Evolutionary conservation across 768 basidiomycete species (phyloP).

Genomic region (Mycena epipterygia): DNA sequence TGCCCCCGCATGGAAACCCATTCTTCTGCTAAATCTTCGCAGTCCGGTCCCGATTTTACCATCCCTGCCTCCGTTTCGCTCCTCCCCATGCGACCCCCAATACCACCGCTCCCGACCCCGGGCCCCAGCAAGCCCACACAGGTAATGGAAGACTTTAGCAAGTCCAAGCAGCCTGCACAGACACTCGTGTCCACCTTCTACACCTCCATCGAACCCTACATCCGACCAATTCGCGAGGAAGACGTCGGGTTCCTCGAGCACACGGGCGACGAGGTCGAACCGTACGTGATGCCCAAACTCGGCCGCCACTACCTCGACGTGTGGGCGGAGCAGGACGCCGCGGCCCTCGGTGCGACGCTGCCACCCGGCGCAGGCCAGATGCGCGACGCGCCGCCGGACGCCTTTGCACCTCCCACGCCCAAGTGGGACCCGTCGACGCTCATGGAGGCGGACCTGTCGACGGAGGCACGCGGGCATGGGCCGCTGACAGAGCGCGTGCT

Average conservation of each 20-base stretch:
- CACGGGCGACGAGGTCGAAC: slow-evolving; percentile 91
- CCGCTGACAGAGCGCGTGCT: slow-evolving; percentile 89
- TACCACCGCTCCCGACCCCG: slow-evolving; percentile 74
- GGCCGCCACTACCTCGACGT: slow-evolving; percentile 90
- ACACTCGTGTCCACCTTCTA: slow-evolving; percentile 84
- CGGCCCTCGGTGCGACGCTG: slow-evolving; percentile 54
- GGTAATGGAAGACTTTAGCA: slow-evolving; percentile 92
- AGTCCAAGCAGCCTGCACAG: slow-evolving; percentile 83
- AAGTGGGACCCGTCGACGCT: slow-evolving; percentile 91
- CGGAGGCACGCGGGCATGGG: slow-evolving; percentile 87
- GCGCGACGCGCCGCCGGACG: slow-evolving; percentile 52
- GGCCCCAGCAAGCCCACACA: slow-evolving; percentile 88
- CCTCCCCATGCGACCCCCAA: slow-evolving; percentile 72
- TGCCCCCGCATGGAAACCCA: background rate
- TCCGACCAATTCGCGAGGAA: slow-evolving; percentile 92
- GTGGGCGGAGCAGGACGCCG: slow-evolving; percentile 94
- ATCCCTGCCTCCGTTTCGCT: slow-evolving; percentile 65
- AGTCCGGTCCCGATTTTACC: slow-evolving; percentile 70
- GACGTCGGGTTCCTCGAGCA: slow-evolving; percentile 95
- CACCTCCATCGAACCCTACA: slow-evolving; percentile 89
- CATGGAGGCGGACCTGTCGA: slow-evolving; percentile 74
- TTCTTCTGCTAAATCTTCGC: slow-evolving; percentile 26
- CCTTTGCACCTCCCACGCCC: slow-evolving; percentile 66
- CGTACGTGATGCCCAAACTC: slow-evolving; percentile 87
- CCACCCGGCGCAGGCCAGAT: slow-evolving; percentile 32